phyloP scores from a whole-genome alignment of 768 basidiomycete species.

The Podaxis sp. region DNA sequence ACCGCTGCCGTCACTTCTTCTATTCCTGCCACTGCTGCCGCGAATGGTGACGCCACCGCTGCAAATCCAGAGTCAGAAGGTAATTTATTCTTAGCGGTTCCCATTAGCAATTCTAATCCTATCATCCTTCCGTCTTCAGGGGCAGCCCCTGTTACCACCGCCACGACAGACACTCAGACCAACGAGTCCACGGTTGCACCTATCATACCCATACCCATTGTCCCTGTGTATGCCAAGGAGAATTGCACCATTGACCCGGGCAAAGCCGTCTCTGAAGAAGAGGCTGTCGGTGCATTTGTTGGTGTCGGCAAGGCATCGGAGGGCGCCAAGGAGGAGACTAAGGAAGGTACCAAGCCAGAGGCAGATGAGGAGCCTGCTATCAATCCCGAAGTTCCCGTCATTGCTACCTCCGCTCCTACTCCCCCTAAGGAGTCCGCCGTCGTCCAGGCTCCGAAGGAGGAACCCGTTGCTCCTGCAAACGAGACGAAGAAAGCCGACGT shows the following conservation, averaged over 20 bases:
- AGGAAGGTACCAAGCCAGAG: conserved; percentile 1
- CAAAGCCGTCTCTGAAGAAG: conserved; percentile 7
- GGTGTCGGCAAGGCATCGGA: background rate
- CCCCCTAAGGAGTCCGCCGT: conserved; percentile 3
- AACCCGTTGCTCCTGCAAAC: background rate
- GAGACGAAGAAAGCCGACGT: background rate
- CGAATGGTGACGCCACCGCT: background rate
- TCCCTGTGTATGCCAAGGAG: conserved; percentile 38
- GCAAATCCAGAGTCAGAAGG: background rate
- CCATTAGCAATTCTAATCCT: background rate
- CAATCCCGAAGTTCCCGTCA: background rate
- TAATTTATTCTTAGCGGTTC: background rate
- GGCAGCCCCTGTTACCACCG: background rate
- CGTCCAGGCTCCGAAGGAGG: background rate
- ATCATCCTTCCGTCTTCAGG: background rate
- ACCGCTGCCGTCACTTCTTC: conserved; percentile 9
- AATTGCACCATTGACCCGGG: conserved; percentile 23
- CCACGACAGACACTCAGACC: background rate
- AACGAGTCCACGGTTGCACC: conserved; percentile 19
- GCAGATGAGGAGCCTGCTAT: conserved; percentile 7
- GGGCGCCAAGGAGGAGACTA: background rate
- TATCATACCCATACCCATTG: conserved; percentile 30
- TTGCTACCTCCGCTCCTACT: background rate
- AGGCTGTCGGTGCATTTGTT: background rate
- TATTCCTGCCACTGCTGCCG: background rate